phyloP scores from a whole-genome alignment of 1,139 yeast species.

The Kodamaea plutei region DNA sequence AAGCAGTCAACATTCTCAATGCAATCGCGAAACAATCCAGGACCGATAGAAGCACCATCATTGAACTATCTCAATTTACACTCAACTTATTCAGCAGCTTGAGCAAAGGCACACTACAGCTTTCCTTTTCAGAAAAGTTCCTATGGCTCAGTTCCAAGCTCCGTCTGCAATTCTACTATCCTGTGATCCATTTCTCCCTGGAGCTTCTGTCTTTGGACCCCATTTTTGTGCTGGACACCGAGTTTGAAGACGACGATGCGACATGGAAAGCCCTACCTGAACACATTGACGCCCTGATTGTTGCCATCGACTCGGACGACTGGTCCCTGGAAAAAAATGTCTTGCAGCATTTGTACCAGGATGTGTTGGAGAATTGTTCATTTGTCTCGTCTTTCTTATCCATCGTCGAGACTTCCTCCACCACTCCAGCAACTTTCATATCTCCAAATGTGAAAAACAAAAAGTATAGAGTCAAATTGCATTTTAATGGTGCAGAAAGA shows the following conservation, averaged over 20 bases:
- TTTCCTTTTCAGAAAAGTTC: conserved; percentile 22
- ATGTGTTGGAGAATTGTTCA: conserved; percentile 67
- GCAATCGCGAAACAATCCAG: conserved; percentile 13
- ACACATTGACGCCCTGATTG: conserved; percentile 14
- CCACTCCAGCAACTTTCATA: conserved; percentile 16
- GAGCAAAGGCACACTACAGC: conserved; percentile 7
- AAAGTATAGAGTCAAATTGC: conserved; percentile 32
- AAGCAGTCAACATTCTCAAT: conserved; percentile 26
- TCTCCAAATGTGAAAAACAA: conserved; percentile 25
- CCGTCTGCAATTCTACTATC: conserved; percentile 29
- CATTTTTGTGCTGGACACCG: conserved; percentile 5
- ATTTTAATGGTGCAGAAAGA: conserved; percentile 59
- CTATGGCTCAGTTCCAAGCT: conserved; percentile 45
- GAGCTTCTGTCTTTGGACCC: conserved; percentile 13
- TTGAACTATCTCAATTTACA: conserved; percentile 18
- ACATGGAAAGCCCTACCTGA: conserved; percentile 17
- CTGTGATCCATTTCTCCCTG: conserved; percentile 23
- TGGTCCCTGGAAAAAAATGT: conserved; percentile 18
- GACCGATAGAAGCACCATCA: conserved; percentile 4
- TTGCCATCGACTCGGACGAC: conserved; percentile 12
- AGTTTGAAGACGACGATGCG: conserved; percentile 10
- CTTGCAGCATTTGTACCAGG: conserved; percentile 42
- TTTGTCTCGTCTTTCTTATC: conserved; percentile 65
- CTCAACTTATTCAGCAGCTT: conserved; percentile 20
- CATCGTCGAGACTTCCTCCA: conserved; percentile 20